A percentile compares a stretch with the other conserved stretches of the same genome.
Conservation (phyloP, 164 flowering plant species). For the Umbilicus rupestris region DNA sequence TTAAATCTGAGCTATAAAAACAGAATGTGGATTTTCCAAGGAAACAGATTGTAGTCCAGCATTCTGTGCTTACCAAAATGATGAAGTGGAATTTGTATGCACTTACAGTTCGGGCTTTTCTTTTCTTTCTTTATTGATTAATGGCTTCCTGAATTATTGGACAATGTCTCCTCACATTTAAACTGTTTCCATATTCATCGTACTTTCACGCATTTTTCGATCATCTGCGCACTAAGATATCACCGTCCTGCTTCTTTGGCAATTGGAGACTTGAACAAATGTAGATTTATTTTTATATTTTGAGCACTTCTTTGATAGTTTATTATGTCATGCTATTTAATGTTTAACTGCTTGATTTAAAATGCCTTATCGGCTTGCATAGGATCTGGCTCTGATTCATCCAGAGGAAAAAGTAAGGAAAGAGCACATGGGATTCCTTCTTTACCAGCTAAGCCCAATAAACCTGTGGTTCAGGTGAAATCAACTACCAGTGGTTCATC, state of each 20-base stretch:
- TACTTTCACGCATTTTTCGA: no score
- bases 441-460: slow-evolving; percentile 37
- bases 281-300: neutral
- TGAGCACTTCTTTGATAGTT: neutral
- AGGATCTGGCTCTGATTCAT: slow-evolving; percentile 37
- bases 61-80: no score
- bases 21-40: no score
- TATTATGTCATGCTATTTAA: neutral
- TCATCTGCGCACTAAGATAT: neutral
- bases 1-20: no score
- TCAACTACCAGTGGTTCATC: slow-evolving; percentile 75
- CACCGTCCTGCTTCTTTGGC: neutral
- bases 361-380: slow-evolving; percentile 4
- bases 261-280: neutral
- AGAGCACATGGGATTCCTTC: slow-evolving; percentile 38
- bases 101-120: neutral
- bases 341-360: neutral
- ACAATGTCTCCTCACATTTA: neutral
- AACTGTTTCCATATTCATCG: no score
- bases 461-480: slow-evolving; percentile 27
- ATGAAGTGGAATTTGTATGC: neutral
- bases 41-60: no score
- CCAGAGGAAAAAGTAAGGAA: slow-evolving; percentile 39
- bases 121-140: neutral
- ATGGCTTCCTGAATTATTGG: neutral